Evolutionary conservation across 1,284 basidiomycete genomes (phyloP), one percentile per base, ranked within the genome.

Genomic region (Cutaneotrichosporon daszewskae): DNA sequence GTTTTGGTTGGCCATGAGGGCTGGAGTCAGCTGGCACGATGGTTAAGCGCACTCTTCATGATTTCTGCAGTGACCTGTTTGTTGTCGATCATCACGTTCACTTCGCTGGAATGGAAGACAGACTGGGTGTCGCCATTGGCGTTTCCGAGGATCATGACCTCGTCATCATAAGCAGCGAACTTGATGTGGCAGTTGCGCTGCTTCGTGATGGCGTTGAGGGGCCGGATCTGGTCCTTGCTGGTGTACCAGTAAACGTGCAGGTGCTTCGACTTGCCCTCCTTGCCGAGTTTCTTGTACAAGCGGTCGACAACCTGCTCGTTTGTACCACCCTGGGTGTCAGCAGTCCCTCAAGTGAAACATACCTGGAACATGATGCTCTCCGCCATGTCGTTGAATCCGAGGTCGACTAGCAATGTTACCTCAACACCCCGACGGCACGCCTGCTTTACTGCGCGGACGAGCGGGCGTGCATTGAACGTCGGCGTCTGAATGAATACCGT

Each of bases 161-260:
- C 73, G 51, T 80, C 80, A 58, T 87, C 85, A 51, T 85, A 77
- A 27, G 79, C 75, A 62, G 84, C 83, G 60, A 87, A 77, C 66
- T 87, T 87, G 62, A 85, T 77, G 58, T 85, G 83, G 56, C 84
- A 87, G 62, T 85, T 87, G 18, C 85, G 75, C 59, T 85, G 81
- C 72, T 84, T 85, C 58, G 76, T 74, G 24, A 72, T 79, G 2
- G 85, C 84, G 53, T 84, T 83, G 40, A 86, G 72, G 3, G 85
- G 85, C 32, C 78, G 76, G 3, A 77, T 77, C 69, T 84, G 82
- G 60, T 86, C 84, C 34, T 43, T 44, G 28, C 34, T 43, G 24
- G 47, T 43, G 42, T 49, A 83, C 80, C 83, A 87, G 63, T 79
- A 83, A 18, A 84, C 80, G 54, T 80, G 77, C 32, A 87, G 73